These are phyloP conservation scores for Crucibulum cyathiforme DNA, from an alignment of 1,284 basidiomycete species.

Conservation along the genomic window DNA sequence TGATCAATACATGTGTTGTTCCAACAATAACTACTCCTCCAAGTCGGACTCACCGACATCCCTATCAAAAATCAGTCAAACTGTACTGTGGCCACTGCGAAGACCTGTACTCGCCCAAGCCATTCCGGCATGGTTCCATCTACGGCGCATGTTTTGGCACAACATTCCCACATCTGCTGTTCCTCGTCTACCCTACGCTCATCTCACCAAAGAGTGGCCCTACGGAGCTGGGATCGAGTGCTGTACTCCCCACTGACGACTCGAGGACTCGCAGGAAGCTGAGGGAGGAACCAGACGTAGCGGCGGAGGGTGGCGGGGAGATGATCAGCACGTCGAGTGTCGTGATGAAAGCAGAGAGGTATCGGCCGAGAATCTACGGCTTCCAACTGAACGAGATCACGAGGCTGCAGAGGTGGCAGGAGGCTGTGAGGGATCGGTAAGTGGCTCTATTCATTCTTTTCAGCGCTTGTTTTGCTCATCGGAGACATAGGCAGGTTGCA, in stretches of 20 bases:
- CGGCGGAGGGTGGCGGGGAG: conserved; percentile 65
- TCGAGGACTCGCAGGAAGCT: conserved; percentile 17
- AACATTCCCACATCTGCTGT: conserved; percentile 94
- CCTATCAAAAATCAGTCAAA: conserved; percentile 96
- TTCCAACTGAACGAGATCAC: conserved; percentile 94
- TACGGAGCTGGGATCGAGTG: conserved; percentile 47
- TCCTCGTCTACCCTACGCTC: conserved; percentile 92
- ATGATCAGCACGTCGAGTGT: conserved; percentile 75
- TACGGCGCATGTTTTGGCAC: conserved; percentile 98
- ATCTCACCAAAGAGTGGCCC: conserved; percentile 84
- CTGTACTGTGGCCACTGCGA: conserved; percentile 96
- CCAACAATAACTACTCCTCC: conserved; percentile 89
- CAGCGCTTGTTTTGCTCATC: too few relatives aligned
- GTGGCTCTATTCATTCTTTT: conserved; percentile 21
- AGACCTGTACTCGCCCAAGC: conserved; percentile 96
- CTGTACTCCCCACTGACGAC: conserved; percentile 29
- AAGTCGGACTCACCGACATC: conserved; percentile 95
- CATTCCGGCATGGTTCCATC: conserved; percentile 91
- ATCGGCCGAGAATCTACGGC: conserved; percentile 91
- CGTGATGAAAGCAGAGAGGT: conserved; percentile 87
- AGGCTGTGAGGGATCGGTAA: conserved; percentile 84
- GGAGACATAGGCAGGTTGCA: too few relatives aligned
- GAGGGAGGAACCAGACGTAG: conserved; percentile 49
- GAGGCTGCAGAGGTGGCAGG: conserved; percentile 93
- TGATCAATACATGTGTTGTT: conserved; percentile 96